phyloP scores from a whole-genome alignment of 345 rosid genomes.

The Crucihimalaya himalaica region DNA sequence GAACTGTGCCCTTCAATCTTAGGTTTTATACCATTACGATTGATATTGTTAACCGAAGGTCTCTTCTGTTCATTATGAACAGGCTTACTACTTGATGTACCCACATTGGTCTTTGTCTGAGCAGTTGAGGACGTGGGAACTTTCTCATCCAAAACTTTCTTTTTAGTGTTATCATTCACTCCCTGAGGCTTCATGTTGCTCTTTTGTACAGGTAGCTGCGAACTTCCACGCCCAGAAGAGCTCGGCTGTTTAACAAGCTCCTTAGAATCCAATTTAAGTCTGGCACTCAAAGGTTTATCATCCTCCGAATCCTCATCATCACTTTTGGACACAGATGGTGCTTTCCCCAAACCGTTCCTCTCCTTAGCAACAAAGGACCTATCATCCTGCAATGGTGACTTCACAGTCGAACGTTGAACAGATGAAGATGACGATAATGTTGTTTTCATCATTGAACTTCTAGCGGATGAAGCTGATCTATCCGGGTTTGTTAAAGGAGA shows the following conservation, averaged over 20 bases:
- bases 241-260: constrained; percentile 26
- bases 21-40: constrained; percentile 55
- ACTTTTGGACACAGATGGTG: constrained; percentile 29
- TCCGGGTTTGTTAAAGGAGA: constrained; percentile 38
- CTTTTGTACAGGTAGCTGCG: constrained; percentile 21
- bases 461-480: constrained; percentile 30
- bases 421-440: constrained; percentile 27
- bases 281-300: constrained; percentile 67
- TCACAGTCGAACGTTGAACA: constrained; percentile 24
- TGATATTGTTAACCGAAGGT: constrained; percentile 47
- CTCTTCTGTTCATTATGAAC: constrained; percentile 48
- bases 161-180: constrained; percentile 13
- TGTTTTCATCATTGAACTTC: constrained; percentile 33
- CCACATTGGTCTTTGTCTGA: constrained; percentile 30
- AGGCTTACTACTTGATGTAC: constrained; percentile 38
- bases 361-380: constrained; percentile 47
- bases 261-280: constrained; percentile 42
- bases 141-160: constrained; percentile 18
- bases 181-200: constrained; percentile 33
- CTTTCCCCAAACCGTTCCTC: constrained; percentile 41
- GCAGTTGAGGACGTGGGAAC: neutral
- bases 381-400: constrained; percentile 28
- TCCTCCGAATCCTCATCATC: constrained; percentile 73
- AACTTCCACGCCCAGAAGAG: constrained; percentile 21
- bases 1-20: constrained; percentile 49